These are phyloP conservation scores for Pleurotus djamor DNA, from an alignment of 768 basidiomycete species.

Conservation along the genomic window DNA sequence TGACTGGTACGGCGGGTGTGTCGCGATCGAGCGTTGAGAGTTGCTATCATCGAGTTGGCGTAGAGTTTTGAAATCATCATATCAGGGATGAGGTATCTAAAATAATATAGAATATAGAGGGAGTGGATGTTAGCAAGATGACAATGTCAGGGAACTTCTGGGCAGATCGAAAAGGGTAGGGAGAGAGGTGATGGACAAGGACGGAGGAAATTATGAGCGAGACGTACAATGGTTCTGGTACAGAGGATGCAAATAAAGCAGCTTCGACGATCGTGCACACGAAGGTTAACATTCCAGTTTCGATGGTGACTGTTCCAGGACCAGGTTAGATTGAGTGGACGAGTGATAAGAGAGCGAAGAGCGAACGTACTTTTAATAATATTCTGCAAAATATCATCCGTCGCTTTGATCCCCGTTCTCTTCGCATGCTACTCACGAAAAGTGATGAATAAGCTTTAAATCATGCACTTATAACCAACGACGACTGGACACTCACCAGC, in stretches of 20 bases:
- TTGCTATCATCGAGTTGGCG: too few species aligned
- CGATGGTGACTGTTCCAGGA: slow-evolving; percentile 4
- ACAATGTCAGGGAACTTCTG: too few species aligned
- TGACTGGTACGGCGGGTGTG: too few species aligned
- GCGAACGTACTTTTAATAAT: neutral
- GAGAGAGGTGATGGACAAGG: too few species aligned
- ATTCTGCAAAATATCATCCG: neutral
- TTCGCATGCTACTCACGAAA: neutral
- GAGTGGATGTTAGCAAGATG: too few species aligned
- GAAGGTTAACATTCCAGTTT: slow-evolving; percentile 42
- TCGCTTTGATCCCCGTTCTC: neutral
- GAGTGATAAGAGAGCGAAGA: neutral
- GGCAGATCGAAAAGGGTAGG: too few species aligned
- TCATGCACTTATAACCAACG: neutral
- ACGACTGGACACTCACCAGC: neutral
- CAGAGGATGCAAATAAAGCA: neutral
- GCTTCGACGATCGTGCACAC: slow-evolving; percentile 44
- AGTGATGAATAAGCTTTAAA: neutral
- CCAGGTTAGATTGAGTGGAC: neutral
- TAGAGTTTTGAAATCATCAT: too few species aligned
- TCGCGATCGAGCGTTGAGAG: too few species aligned
- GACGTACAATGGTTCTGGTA: too few species aligned
- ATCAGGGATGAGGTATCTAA: too few species aligned
- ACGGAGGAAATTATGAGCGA: too few species aligned
- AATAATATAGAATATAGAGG: too few species aligned